Evolutionary conservation across 2,329 filamentous ascomycete genomes (phyloP).

Genomic region (Chaetomium sp.): DNA sequence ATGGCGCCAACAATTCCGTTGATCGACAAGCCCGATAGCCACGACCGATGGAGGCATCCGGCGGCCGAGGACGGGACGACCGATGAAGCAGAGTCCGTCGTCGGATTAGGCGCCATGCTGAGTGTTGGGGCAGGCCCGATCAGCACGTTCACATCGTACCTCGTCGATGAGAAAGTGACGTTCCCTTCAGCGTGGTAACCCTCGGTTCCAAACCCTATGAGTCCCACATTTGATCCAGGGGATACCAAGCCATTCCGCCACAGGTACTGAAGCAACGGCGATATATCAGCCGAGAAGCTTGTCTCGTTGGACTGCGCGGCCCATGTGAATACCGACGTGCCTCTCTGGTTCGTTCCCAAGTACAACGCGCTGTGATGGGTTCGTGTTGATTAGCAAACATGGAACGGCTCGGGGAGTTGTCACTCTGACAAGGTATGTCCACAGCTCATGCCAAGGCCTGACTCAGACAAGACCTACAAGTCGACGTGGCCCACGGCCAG

Average conservation of each 20-base stretch:
- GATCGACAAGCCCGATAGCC: constrained; percentile 28
- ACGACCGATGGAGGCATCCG: constrained; percentile 9
- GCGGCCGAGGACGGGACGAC: background rate
- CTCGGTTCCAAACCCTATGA: constrained; percentile 41
- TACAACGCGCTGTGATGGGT: constrained; percentile 36
- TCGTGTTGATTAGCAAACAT: constrained; percentile 18
- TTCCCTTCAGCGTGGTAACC: constrained; percentile 37
- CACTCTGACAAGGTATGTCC: background rate
- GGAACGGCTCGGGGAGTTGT: background rate
- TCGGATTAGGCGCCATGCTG: constrained; percentile 18
- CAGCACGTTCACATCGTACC: constrained; percentile 35
- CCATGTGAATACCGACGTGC: constrained; percentile 40
- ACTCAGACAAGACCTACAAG: constrained; percentile 34
- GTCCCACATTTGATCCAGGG: constrained; percentile 35
- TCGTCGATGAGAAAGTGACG: constrained; percentile 39
- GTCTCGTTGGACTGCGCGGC: constrained; percentile 34
- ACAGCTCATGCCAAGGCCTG: background rate
- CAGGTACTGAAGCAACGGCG: constrained; percentile 40
- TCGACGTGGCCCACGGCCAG: constrained; percentile 34
- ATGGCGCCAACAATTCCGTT: constrained; percentile 23
- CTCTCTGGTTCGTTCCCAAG: constrained; percentile 38
- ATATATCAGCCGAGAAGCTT: constrained; percentile 38
- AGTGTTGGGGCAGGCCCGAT: constrained; percentile 30
- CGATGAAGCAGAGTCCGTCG: constrained; percentile 20
- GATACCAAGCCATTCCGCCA: constrained; percentile 38